Conservation (phyloP, 371 early-diverging fungal species). For the Mortierella polycephala region DNA sequence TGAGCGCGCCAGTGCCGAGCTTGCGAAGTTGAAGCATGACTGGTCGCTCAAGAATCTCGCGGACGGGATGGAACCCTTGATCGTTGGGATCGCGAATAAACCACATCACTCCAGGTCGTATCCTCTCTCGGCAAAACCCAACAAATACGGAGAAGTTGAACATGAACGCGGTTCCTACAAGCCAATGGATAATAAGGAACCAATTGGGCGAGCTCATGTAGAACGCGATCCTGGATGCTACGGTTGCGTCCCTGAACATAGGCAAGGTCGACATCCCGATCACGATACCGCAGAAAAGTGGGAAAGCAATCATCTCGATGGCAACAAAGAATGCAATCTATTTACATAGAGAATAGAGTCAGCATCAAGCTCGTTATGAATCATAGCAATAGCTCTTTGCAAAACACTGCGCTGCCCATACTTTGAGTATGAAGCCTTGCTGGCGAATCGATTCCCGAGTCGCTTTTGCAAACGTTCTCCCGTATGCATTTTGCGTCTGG, state of each 20-base stretch:
- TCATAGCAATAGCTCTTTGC: neutral
- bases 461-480: slow-evolving; percentile 55
- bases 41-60: slow-evolving; percentile 87
- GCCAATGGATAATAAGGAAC: slow-evolving; percentile 85
- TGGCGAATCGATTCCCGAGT: slow-evolving; percentile 63
- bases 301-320: slow-evolving; percentile 88
- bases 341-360: neutral
- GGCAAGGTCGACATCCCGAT: slow-evolving; percentile 80
- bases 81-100: slow-evolving; percentile 96
- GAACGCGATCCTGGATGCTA: slow-evolving; percentile 63
- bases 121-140: slow-evolving; percentile 74
- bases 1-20: slow-evolving; percentile 76
- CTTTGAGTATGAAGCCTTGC: slow-evolving; percentile 67
- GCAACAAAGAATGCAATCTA: slow-evolving; percentile 79
- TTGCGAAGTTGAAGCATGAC: slow-evolving; percentile 78
- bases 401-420: neutral
- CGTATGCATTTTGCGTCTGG: slow-evolving; percentile 23
- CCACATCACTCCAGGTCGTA: slow-evolving; percentile 94
- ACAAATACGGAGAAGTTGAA: slow-evolving; percentile 89
- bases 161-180: slow-evolving; percentile 91
- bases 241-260: slow-evolving; percentile 68
- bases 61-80: slow-evolving; percentile 91
- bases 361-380: neutral
- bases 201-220: slow-evolving; percentile 68
- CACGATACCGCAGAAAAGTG: slow-evolving; percentile 84